Evolutionary conservation across 176 grass and related monocot genomes (phyloP).

Genomic region (Musa schizocarpa): DNA sequence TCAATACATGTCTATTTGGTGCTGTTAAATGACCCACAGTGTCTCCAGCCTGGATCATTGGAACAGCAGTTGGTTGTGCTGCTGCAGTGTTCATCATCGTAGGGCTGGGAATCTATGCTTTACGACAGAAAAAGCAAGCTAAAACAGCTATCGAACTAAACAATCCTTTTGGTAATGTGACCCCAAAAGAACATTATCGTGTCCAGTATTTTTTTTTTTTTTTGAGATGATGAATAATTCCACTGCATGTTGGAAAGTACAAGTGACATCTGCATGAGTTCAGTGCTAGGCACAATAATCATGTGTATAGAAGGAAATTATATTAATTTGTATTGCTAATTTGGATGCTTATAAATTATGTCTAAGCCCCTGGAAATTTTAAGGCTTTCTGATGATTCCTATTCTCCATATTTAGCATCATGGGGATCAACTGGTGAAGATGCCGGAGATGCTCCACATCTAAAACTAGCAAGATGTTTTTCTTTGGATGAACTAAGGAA

Average conservation of each 20-base stretch:
- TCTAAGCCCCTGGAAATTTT: too few relatives aligned
- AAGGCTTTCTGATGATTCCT: background rate
- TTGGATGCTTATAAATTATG: too few relatives aligned
- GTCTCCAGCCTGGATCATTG: background rate
- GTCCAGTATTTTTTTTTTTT: too few relatives aligned
- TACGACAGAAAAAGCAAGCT: constrained; percentile 44
- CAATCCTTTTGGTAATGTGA: constrained; percentile 66
- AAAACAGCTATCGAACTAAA: constrained; percentile 62
- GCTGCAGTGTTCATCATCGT: constrained; percentile 29
- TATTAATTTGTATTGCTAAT: too few relatives aligned
- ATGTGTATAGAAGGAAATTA: too few relatives aligned
- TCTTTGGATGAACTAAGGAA: constrained; percentile 64
- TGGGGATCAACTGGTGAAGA: constrained; percentile 55
- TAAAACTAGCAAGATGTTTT: constrained; percentile 72
- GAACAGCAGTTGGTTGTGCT: background rate
- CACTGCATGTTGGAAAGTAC: too few relatives aligned
- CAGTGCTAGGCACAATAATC: too few relatives aligned
- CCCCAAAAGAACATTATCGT: background rate
- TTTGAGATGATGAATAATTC: too few relatives aligned
- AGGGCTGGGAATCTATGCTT: constrained; percentile 36
- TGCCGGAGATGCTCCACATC: constrained; percentile 48
- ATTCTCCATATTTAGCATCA: constrained; percentile 41
- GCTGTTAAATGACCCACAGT: background rate
- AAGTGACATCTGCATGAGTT: too few relatives aligned
- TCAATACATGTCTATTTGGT: background rate